phyloP scores from a whole-genome alignment of 2,329 filamentous ascomycete species.

The Huntiella abstrusa region DNA sequence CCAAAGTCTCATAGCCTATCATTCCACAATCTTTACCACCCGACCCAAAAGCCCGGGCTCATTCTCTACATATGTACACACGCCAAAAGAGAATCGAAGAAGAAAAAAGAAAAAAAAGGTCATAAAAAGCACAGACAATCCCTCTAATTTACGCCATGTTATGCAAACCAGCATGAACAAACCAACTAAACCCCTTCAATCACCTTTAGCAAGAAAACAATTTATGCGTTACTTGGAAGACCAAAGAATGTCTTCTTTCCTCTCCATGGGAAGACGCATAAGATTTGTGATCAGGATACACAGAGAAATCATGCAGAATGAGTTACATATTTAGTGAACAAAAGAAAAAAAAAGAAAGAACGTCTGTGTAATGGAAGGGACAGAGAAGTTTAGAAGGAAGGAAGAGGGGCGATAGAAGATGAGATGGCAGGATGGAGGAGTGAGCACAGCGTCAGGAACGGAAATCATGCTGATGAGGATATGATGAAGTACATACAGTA shows the following conservation, averaged over 20 bases:
- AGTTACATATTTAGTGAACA: too few species aligned
- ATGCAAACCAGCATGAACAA: not conserved
- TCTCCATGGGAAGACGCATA: too few species aligned
- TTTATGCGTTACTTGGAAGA: not conserved
- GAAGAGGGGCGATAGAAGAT: not conserved
- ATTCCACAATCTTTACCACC: too few species aligned
- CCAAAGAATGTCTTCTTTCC: not conserved
- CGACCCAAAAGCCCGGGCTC: too few species aligned
- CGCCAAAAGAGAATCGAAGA: not conserved
- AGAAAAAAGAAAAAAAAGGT: not conserved
- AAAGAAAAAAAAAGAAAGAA: not conserved
- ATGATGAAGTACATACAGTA: too few species aligned
- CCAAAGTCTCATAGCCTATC: too few species aligned
- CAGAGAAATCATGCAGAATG: too few species aligned
- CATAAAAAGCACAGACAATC: not conserved
- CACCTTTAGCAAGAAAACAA: not conserved
- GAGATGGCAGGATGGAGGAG: not conserved
- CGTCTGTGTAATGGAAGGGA: slow-evolving; percentile 1
- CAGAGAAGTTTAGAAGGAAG: not conserved
- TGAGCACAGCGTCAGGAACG: not conserved
- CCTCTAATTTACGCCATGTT: slow-evolving; percentile 2
- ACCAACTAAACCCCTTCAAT: not conserved
- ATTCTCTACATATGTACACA: too few species aligned
- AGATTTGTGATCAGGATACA: too few species aligned
- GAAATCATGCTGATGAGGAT: too few species aligned